A percentile compares a stretch with the other conserved stretches of the same genome.
These are phyloP conservation scores for Trichoderma asperellum DNA, from an alignment of 2,329 filamentous ascomycete species.

Conservation along the genomic window DNA sequence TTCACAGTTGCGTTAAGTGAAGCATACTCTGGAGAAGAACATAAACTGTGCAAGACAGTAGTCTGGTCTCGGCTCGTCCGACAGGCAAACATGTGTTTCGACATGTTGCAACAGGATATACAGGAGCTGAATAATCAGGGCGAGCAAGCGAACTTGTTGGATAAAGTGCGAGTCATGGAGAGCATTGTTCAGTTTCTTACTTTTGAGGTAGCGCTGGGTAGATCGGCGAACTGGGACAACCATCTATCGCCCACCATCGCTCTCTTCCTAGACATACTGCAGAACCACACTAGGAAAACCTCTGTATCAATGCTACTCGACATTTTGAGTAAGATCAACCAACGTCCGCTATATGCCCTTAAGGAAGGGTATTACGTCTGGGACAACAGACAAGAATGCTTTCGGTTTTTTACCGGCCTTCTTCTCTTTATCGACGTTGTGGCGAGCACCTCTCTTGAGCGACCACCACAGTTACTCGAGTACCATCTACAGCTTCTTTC, in stretches of 20 bases:
- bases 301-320: not conserved
- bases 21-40: not conserved
- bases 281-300: not conserved
- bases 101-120: slow-evolving; percentile 7
- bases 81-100: not conserved
- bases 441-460: not conserved
- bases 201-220: not conserved
- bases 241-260: not conserved
- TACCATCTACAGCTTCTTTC: not conserved
- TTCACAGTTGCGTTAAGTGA: not conserved
- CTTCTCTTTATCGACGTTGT: not conserved
- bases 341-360: not conserved
- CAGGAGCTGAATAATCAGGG: not conserved
- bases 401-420: not conserved
- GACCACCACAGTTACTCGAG: not conserved
- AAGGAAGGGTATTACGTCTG: not conserved
- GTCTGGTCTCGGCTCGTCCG: not conserved
- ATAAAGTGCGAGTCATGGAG: not conserved
- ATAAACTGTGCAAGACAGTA: not conserved
- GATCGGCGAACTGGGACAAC: not conserved
- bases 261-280: not conserved
- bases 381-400: not conserved
- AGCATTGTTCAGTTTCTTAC: slow-evolving; percentile 6
- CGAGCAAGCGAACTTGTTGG: not conserved
- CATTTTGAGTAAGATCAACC: not conserved